Evolutionary conservation across 2,329 filamentous ascomycete species (phyloP).

Genomic region (Bipolaris sorokiniana): DNA sequence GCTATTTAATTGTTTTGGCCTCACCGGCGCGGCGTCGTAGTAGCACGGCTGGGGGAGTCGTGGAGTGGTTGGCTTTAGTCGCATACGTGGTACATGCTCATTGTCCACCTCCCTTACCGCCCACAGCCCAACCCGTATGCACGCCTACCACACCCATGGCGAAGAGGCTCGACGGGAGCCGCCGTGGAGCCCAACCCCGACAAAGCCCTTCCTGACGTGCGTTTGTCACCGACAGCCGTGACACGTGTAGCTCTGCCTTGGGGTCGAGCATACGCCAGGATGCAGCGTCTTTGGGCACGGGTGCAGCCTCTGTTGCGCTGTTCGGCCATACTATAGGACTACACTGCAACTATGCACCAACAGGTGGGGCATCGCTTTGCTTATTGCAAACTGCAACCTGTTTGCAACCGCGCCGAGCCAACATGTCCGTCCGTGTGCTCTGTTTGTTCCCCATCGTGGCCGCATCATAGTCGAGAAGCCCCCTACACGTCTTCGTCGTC

Average conservation of each 20-base stretch:
- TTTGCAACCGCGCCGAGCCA: neutral
- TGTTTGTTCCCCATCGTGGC: too few relatives aligned
- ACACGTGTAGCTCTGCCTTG: slow-evolving; percentile 25
- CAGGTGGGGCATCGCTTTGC: neutral
- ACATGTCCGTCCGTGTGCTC: too few relatives aligned
- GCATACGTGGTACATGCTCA: slow-evolving; percentile 30
- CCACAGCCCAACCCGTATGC: slow-evolving; percentile 22
- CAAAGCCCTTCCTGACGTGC: slow-evolving; percentile 3
- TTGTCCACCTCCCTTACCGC: slow-evolving; percentile 23
- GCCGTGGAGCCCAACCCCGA: slow-evolving; percentile 29
- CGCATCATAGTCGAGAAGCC: too few relatives aligned
- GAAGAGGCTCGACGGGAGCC: slow-evolving; percentile 25
- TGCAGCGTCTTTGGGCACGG: slow-evolving; percentile 4
- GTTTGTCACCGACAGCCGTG: slow-evolving; percentile 10
- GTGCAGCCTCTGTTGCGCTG: slow-evolving; percentile 7
- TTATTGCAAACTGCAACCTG: neutral
- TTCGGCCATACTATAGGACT: neutral
- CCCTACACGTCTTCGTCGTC: too few relatives aligned
- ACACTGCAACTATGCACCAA: neutral
- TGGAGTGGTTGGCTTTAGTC: slow-evolving; percentile 4
- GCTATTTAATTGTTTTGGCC: slow-evolving; percentile 18
- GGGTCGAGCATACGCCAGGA: slow-evolving; percentile 2
- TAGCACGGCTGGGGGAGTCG: slow-evolving; percentile 3
- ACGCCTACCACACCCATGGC: slow-evolving; percentile 13
- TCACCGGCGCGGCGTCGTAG: slow-evolving; percentile 1